These are phyloP conservation scores for Trichosporon ovoides DNA, from an alignment of 1,284 basidiomycete species.

Conservation along the genomic window DNA sequence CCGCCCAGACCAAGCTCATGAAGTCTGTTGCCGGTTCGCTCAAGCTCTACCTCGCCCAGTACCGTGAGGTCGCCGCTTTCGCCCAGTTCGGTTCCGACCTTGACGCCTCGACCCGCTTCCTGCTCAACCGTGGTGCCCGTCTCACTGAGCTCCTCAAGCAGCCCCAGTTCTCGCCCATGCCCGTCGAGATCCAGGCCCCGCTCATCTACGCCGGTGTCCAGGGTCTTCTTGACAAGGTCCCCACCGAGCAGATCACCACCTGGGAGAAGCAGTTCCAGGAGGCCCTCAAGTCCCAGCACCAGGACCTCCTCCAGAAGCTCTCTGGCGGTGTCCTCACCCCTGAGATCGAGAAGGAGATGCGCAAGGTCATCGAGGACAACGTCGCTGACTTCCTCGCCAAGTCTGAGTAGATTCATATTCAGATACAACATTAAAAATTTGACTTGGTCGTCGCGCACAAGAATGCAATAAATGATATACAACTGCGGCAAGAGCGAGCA, in stretches of 20 bases:
- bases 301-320: conserved; percentile 72
- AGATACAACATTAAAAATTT: neutral
- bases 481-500: no score
- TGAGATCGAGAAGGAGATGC: conserved; percentile 87
- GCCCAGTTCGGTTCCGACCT: conserved; percentile 99
- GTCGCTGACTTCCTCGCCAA: conserved; percentile 64
- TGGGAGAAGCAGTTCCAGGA: conserved; percentile 69
- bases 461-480: conserved; percentile 4
- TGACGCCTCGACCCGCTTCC: conserved; percentile 95
- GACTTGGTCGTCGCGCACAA: neutral
- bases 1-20: conserved; percentile 99
- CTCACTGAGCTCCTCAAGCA: conserved; percentile 98
- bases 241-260: conserved; percentile 86
- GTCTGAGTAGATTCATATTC: neutral
- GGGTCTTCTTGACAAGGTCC: conserved; percentile 90
- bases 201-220: conserved; percentile 99
- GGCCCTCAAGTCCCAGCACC: conserved; percentile 67
- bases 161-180: conserved; percentile 80
- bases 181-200: conserved; percentile 94
- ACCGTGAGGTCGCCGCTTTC: conserved; percentile 95
- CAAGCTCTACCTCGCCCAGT: conserved; percentile 99
- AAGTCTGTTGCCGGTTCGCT: conserved; percentile 99
- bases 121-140: conserved; percentile 94
- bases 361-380: conserved; percentile 81
- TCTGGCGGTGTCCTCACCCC: conserved; percentile 73